Percentiles rank a stretch among this genome's conserved stretches.
phyloP scores from a whole-genome alignment of 2,329 filamentous ascomycete genomes.

The Xylaria sp. region DNA sequence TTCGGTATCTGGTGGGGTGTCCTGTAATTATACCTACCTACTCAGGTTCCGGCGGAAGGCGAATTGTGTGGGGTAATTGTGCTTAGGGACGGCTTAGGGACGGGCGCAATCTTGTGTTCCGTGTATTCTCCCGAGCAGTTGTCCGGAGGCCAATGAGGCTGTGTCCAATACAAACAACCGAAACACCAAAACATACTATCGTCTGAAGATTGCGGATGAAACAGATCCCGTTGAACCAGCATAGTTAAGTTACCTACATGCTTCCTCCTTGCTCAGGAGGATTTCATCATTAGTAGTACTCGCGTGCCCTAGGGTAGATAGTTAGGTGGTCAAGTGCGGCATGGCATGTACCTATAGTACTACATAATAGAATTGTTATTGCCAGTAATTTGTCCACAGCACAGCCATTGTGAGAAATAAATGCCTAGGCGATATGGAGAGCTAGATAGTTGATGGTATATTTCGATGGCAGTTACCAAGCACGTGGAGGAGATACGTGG shows the following conservation, averaged over 20 bases:
- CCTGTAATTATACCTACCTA: too few species aligned
- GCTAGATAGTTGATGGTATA: background rate
- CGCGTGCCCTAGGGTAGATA: too few species aligned
- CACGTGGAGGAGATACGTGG: conserved; percentile 6
- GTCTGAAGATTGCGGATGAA: conserved; percentile 23
- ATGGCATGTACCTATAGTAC: background rate
- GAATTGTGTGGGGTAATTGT: conserved; percentile 10
- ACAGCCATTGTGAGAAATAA: background rate
- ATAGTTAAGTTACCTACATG: background rate
- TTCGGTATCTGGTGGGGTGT: background rate
- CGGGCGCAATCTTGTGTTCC: too few species aligned
- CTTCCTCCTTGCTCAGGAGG: too few species aligned
- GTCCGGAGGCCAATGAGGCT: conserved; percentile 47
- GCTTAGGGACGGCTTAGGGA: background rate
- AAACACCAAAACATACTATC: background rate
- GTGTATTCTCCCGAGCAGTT: conserved; percentile 11
- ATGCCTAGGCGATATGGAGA: background rate
- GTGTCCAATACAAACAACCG: conserved; percentile 34
- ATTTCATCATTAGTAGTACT: too few species aligned
- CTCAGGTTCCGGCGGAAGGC: background rate
- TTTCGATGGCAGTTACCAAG: background rate
- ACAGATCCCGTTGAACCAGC: background rate
- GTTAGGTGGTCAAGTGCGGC: background rate
- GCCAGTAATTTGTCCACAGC: background rate
- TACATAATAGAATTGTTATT: background rate